Percentiles rank a stretch among this genome's conserved stretches.
phyloP scores from a whole-genome alignment of 2,329 filamentous ascomycete genomes.

The Xylaria sp. region DNA sequence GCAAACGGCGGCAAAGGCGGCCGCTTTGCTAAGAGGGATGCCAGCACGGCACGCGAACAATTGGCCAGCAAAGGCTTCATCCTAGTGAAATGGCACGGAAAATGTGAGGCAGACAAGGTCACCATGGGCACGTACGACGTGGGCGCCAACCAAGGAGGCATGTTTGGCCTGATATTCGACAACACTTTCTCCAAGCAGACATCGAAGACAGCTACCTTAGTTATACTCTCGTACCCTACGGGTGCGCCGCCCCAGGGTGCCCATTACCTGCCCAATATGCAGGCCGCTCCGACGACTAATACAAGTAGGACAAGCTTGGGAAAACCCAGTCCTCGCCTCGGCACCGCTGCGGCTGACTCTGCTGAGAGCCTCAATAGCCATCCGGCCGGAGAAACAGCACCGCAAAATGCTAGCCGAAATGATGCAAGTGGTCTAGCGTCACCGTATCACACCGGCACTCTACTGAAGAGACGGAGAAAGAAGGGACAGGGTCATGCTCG shows the following conservation, averaged over 20 bases:
- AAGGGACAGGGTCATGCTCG: constrained; percentile 92
- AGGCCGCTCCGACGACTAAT: constrained; percentile 52
- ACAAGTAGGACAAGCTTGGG: constrained; percentile 64
- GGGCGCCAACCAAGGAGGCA: constrained; percentile 77
- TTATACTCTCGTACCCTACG: constrained; percentile 92
- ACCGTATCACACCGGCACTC: constrained; percentile 82
- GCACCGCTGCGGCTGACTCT: constrained; percentile 62
- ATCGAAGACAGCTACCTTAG: constrained; percentile 94
- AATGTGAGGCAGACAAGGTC: constrained; percentile 96
- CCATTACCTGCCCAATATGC: constrained; percentile 73
- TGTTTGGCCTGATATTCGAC: constrained; percentile 97
- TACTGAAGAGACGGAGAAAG: constrained; percentile 92
- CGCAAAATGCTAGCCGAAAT: constrained; percentile 65
- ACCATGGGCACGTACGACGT: constrained; percentile 91
- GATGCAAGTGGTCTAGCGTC: constrained; percentile 56
- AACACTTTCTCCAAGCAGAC: constrained; percentile 98
- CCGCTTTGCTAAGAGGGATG: constrained; percentile 66
- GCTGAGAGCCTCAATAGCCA: constrained; percentile 71
- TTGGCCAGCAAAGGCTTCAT: constrained; percentile 75
- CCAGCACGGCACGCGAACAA: constrained; percentile 70
- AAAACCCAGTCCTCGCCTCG: constrained; percentile 59
- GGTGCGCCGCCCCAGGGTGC: constrained; percentile 80
- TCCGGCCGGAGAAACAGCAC: constrained; percentile 51
- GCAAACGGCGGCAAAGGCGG: constrained; percentile 55
- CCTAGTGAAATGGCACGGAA: constrained; percentile 85